Percentiles rank a stretch among this genome's conserved stretches.
Evolutionary conservation across 129 eudicot genomes (phyloP).

Genomic region (Flaveria bidentis): DNA sequence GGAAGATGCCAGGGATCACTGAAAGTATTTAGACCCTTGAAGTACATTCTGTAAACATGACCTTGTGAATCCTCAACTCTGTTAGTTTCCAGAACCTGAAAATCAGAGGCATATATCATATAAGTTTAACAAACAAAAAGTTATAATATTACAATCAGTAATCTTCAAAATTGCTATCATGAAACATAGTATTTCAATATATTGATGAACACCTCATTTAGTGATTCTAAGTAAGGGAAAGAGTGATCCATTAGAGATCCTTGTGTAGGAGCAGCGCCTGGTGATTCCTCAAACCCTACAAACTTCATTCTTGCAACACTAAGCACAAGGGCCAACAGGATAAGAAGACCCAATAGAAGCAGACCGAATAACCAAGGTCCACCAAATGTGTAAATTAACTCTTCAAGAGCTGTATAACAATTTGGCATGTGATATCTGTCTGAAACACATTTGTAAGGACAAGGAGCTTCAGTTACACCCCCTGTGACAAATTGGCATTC

Average conservation of each 20-base stretch:
- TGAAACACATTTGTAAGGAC: constrained; percentile 84
- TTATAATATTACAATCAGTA: not conserved
- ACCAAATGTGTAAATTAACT: constrained; percentile 87
- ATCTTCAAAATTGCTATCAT: not conserved
- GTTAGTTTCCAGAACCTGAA: constrained; percentile 93
- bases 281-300: constrained; percentile 79
- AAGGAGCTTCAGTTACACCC: constrained; percentile 79
- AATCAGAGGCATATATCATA: constrained; percentile 6
- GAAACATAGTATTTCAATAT: not conserved
- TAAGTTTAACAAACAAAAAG: not conserved
- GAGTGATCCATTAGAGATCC: constrained; percentile 98
- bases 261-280: constrained; percentile 85
- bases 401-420: constrained; percentile 93
- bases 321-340: constrained; percentile 79
- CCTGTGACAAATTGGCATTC: constrained; percentile 48
- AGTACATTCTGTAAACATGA: constrained; percentile 93
- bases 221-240: constrained; percentile 92
- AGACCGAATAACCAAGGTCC: constrained; percentile 93
- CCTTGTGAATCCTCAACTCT: constrained; percentile 95
- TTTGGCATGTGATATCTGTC: constrained; percentile 94
- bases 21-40: constrained; percentile 89
- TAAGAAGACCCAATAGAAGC: constrained; percentile 78
- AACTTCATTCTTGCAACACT: constrained; percentile 96
- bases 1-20: constrained; percentile 93
- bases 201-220: constrained; percentile 66